Percentiles rank a stretch among this genome's conserved stretches.
These are phyloP conservation scores for Penicillium brevicompactum DNA, from an alignment of 2,329 filamentous ascomycete species.

Conservation along the genomic window DNA sequence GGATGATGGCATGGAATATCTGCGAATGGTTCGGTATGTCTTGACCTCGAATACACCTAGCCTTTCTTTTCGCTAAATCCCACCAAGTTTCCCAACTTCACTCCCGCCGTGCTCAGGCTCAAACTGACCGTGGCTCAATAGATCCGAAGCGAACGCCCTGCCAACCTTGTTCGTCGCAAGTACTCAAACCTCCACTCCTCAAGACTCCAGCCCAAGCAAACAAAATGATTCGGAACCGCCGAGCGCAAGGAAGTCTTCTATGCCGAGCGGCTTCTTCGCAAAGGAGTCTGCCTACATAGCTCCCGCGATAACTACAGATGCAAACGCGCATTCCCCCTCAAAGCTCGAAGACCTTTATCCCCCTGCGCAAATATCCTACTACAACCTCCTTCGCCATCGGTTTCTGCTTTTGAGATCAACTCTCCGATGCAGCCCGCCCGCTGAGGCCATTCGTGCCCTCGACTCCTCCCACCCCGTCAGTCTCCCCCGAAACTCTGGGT, in stretches of 20 bases:
- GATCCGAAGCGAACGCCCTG: constrained; percentile 73
- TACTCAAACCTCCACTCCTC: constrained; percentile 35
- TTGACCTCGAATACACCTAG: not conserved
- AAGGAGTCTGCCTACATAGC: constrained; percentile 81
- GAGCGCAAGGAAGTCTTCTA: constrained; percentile 53
- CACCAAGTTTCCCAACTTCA: constrained; percentile 4
- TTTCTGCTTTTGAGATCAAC: constrained; percentile 66
- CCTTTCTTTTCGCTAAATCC: constrained; percentile 25
- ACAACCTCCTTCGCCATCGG: constrained; percentile 63
- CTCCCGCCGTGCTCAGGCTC: not conserved
- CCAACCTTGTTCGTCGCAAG: constrained; percentile 71
- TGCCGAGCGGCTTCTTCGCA: constrained; percentile 65
- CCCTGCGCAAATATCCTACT: constrained; percentile 68
- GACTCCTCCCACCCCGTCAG: constrained; percentile 54
- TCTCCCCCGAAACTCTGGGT: constrained; percentile 57
- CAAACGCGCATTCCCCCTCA: constrained; percentile 31
- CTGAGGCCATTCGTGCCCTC: constrained; percentile 56
- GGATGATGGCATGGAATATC: constrained; percentile 68
- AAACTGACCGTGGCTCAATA: constrained; percentile 40
- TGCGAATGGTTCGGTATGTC: constrained; percentile 70
- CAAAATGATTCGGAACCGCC: not conserved
- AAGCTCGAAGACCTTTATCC: constrained; percentile 31
- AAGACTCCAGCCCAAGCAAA: not conserved
- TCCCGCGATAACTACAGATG: constrained; percentile 52
- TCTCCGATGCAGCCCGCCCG: constrained; percentile 60